Percentiles rank a stretch among this genome's conserved stretches.
phyloP scores from a whole-genome alignment of 1,139 yeast species.

The Zygosaccharomyces pseudobailii region DNA sequence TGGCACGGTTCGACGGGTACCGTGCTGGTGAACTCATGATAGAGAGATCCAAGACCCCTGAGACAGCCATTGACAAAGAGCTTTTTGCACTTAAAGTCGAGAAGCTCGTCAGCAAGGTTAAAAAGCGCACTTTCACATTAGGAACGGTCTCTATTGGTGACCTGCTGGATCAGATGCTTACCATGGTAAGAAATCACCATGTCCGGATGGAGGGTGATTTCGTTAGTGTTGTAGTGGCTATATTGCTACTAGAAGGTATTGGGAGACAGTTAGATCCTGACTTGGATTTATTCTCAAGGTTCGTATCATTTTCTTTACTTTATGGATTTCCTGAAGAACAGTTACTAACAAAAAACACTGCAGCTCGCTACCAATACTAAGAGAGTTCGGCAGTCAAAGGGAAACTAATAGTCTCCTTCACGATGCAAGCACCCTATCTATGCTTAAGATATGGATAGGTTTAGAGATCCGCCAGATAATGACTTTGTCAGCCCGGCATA shows the following conservation, averaged over 20 bases:
- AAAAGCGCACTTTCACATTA: conserved; percentile 81
- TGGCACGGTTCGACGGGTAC: conserved; percentile 90
- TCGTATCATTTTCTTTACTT: conserved; percentile 57
- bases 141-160: conserved; percentile 94
- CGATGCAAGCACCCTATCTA: conserved; percentile 60
- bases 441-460: conserved; percentile 90
- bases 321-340: conserved; percentile 50
- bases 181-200: conserved; percentile 90
- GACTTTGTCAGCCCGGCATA: conserved; percentile 60
- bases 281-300: conserved; percentile 90
- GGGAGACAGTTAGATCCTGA: conserved; percentile 93
- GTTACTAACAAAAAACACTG: conserved; percentile 16
- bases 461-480: conserved; percentile 85
- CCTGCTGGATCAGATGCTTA: conserved; percentile 74
- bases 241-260: conserved; percentile 83
- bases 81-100: conserved; percentile 85
- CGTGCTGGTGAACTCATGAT: conserved; percentile 93
- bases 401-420: conserved; percentile 58
- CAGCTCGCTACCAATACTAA: conserved; percentile 82
- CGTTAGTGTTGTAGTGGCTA: conserved; percentile 88
- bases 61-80: conserved; percentile 78
- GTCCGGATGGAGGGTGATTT: conserved; percentile 98
- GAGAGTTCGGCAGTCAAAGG: conserved; percentile 66
- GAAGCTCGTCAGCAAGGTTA: conserved; percentile 71
- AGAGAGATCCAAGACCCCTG: conserved; percentile 91